Conservation (phyloP, 1,284 basidiomycete genomes). For the Malassezia vespertilionis region DNA sequence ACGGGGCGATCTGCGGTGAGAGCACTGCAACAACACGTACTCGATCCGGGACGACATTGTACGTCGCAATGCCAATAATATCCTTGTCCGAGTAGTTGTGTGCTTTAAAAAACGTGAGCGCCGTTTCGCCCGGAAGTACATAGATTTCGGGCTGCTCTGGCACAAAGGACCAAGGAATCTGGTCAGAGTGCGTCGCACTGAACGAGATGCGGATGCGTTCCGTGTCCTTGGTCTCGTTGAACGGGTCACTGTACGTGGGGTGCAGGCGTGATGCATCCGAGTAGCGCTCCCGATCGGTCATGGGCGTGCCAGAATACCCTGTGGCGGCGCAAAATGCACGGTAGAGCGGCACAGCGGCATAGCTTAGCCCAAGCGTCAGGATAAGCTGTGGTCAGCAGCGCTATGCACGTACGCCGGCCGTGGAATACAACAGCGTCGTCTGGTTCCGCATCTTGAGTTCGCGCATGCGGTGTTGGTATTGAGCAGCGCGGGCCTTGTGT, state of each 20-base stretch:
- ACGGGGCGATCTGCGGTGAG: slow-evolving; percentile 94
- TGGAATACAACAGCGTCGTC: slow-evolving; percentile 12
- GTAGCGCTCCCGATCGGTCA: slow-evolving; percentile 52
- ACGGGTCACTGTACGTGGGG: slow-evolving; percentile 32
- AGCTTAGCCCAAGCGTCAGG: slow-evolving; percentile 69
- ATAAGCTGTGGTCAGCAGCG: slow-evolving; percentile 51
- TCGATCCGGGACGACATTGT: slow-evolving; percentile 89
- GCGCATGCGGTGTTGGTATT: neutral
- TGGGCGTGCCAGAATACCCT: slow-evolving; percentile 88
- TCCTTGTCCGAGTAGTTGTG: slow-evolving; percentile 74
- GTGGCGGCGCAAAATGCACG: slow-evolving; percentile 96
- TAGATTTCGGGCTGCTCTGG: slow-evolving; percentile 81
- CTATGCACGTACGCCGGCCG: slow-evolving; percentile 7
- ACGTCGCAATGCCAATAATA: slow-evolving; percentile 95
- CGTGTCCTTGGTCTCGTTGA: slow-evolving; percentile 13
- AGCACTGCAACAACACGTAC: no score
- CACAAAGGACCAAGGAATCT: slow-evolving; percentile 82
- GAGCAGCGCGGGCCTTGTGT: neutral
- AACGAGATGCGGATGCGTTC: slow-evolving; percentile 76
- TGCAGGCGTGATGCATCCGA: slow-evolving; percentile 24
- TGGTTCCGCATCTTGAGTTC: slow-evolving; percentile 4
- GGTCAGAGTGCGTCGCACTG: slow-evolving; percentile 79
- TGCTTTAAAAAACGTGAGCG: slow-evolving; percentile 90
- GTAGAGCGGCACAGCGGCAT: slow-evolving; percentile 93
- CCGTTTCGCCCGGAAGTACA: slow-evolving; percentile 89